phyloP scores from a whole-genome alignment of 2,329 filamentous ascomycete species.

The Penicillium palitans region DNA sequence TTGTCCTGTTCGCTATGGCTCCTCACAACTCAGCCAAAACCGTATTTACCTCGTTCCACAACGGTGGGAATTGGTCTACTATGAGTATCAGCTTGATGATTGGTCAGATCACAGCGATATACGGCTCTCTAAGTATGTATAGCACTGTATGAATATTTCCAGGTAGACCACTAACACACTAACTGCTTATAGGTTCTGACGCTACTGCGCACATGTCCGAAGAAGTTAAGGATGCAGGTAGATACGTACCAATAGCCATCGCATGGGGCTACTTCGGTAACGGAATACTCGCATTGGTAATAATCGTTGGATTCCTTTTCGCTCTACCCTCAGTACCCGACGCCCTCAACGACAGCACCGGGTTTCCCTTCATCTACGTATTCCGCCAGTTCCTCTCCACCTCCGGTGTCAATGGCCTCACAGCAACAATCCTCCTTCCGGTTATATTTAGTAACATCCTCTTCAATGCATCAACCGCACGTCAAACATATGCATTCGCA shows the following conservation, averaged over 20 bases:
- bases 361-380: constrained; percentile 51
- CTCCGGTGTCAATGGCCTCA: constrained; percentile 32
- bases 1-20: constrained; percentile 36
- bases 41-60: constrained; percentile 43
- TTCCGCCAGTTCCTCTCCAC: constrained; percentile 38
- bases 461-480: constrained; percentile 41
- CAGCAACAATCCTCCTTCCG: constrained; percentile 45
- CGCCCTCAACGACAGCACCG: constrained; percentile 44
- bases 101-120: constrained; percentile 39
- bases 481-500: constrained; percentile 47
- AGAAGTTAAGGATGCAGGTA: constrained; percentile 49
- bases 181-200: constrained; percentile 28
- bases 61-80: constrained; percentile 40
- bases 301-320: constrained; percentile 49
- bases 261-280: constrained; percentile 49
- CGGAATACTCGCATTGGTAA: constrained; percentile 45
- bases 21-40: constrained; percentile 29
- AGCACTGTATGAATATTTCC: not conserved
- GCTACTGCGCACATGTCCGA: constrained; percentile 46
- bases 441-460: constrained; percentile 43
- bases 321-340: constrained; percentile 32
- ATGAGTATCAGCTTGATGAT: constrained; percentile 40
- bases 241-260: constrained; percentile 50
- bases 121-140: constrained; percentile 29
- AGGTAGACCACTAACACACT: not conserved